Evolutionary conservation across 1,284 basidiomycete species (phyloP).

Genomic region (Phaffia rhodozyma): DNA sequence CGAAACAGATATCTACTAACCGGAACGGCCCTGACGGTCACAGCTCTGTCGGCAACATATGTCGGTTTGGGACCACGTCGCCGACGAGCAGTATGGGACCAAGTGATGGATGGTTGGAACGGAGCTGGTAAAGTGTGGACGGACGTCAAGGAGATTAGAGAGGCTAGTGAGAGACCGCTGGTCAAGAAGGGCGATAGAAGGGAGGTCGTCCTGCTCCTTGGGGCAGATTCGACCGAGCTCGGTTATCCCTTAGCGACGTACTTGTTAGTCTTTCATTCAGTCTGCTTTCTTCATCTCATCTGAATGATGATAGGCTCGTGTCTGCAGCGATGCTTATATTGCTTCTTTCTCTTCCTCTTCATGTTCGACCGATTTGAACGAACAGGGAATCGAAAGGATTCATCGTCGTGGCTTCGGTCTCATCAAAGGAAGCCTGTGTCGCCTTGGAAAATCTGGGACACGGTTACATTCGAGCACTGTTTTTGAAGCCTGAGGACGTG

Average conservation of each 20-base stretch:
- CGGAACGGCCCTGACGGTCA: constrained; percentile 6
- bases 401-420: constrained; percentile 17
- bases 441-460: constrained; percentile 3
- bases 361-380: too few relatives aligned
- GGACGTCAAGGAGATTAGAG: constrained; percentile 4
- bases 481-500: constrained; percentile 6
- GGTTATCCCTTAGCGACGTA: constrained; percentile 12
- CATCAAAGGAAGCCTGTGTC: neutral
- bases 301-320: neutral
- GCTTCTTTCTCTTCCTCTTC: neutral
- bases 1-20: neutral
- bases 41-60: constrained; percentile 1
- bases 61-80: constrained; percentile 5
- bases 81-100: neutral
- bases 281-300: neutral
- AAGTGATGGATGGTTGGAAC: neutral
- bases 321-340: neutral
- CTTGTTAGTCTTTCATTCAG: neutral
- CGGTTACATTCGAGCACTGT: constrained; percentile 11
- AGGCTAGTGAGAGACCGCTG: constrained; percentile 5
- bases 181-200: constrained; percentile 7
- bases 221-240: constrained; percentile 13
- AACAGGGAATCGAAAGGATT: constrained; percentile 9
- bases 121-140: constrained; percentile 3
- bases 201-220: constrained; percentile 12